A percentile compares a stretch with the other conserved stretches of the same genome.
Evolutionary conservation across 352 stramenopile genomes (phyloP).

Genomic region (Phytopythium boreale): DNA sequence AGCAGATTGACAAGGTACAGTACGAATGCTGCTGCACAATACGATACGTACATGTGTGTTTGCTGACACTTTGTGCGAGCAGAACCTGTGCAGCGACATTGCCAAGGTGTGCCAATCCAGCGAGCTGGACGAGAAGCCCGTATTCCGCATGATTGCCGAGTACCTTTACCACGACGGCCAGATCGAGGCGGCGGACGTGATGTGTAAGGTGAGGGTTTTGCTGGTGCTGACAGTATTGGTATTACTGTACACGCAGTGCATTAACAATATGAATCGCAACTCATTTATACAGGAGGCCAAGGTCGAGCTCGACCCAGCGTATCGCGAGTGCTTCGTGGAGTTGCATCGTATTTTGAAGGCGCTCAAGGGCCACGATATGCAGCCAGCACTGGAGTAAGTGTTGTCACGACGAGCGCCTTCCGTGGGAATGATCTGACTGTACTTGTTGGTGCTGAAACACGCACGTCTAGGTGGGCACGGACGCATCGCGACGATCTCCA

Average conservation of each 20-base stretch:
- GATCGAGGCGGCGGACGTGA: constrained; percentile 61
- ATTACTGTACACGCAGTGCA: no score
- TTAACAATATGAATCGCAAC: no score
- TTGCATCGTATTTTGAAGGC: constrained; percentile 63
- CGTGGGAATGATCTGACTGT: neutral
- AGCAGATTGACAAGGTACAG: constrained; percentile 78
- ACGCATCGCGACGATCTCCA: constrained; percentile 49
- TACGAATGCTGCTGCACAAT: neutral
- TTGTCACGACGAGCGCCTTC: neutral
- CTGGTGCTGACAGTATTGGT: neutral
- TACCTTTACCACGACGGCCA: constrained; percentile 82
- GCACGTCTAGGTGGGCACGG: constrained; percentile 48
- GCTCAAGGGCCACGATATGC: constrained; percentile 62
- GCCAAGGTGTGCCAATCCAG: constrained; percentile 60
- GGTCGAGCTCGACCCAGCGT: constrained; percentile 44
- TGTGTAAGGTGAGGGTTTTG: constrained; percentile 51
- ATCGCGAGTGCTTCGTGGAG: constrained; percentile 66
- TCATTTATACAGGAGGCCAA: constrained; percentile 43
- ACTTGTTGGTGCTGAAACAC: neutral
- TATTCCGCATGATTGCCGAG: constrained; percentile 64
- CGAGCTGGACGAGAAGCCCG: constrained; percentile 57
- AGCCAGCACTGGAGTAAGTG: constrained; percentile 60
- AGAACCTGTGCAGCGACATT: constrained; percentile 66
- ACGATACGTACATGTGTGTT: neutral
- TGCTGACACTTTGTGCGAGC: neutral